Base-by-base conservation (phyloP, 2,329 filamentous ascomycete genomes). In the Zymoseptoria crescenta region DNA sequence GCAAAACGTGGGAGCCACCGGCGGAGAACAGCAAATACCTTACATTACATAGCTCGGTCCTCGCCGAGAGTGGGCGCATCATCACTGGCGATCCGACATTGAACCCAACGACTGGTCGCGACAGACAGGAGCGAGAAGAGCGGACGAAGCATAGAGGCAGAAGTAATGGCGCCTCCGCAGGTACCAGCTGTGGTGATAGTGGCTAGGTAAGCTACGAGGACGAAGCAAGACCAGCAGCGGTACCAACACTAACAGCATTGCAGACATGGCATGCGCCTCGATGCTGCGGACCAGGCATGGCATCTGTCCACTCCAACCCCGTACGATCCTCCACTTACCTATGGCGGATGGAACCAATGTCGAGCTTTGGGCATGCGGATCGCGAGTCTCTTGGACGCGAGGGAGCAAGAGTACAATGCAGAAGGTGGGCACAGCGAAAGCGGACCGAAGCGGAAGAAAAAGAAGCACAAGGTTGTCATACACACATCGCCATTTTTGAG, bases 201-300 rank as follows among this genome's bases (percentile, higher is more conserved):
- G 65, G 78, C 76, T n/a, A 75, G 78, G 77, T 78, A 70, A 59
- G 72, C 30, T 45, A 54, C 30, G 52, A 45, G 35, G 13, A 57
- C 49, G 58, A 52, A 56, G 54, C 55, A 60, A 56, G 27, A 41
- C 50, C 49, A 5, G 35, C 13, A 16, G n/a, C 35, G 35, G 10
- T 16, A 7, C 35, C 7, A 13, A n/a, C 10, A 45, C 10, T 45
- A 16, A 45, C 35, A 13, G 28, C 56, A 21, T 55, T 20, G 24
- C 21, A 87, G 94, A 75, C 94, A 99, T 75, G 94, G 94, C 70
- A 89, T 92, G 68, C 88, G 94, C 66, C 87, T 99, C 59, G 94
- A 99, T 74, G 91, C 91, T 58, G 91, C 92, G 62, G 92, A 99
- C 80, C 91, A 92, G 73, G 85, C 90, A 74, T 99, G 94, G 94